Conservation (phyloP, 176 grass and related monocot genomes). For the Juncus inflexus region DNA sequence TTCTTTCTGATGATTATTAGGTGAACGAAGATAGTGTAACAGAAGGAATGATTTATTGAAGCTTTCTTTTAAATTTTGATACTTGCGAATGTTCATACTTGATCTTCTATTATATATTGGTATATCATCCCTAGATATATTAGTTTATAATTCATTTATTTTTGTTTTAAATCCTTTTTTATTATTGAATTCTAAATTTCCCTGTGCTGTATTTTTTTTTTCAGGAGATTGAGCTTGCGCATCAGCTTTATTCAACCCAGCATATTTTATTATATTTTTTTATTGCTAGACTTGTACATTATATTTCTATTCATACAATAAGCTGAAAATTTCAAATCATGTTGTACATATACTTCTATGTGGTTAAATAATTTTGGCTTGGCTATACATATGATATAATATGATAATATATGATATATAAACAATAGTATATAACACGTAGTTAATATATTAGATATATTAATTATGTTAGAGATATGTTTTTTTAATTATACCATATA, state of each 20-base stretch:
- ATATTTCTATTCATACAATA: too few relatives aligned
- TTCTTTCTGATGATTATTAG: background rate
- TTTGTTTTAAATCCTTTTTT: slow-evolving; percentile 9
- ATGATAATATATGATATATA: too few relatives aligned
- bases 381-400: too few relatives aligned
- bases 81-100: background rate
- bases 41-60: background rate
- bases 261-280: too few relatives aligned
- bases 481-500: too few relatives aligned
- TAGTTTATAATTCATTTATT: too few relatives aligned
- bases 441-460: too few relatives aligned
- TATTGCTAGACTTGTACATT: too few relatives aligned
- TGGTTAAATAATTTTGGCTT: slow-evolving; percentile 5
- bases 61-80: background rate
- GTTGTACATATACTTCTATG: slow-evolving; percentile 19
- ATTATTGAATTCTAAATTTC: background rate
- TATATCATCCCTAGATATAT: background rate
- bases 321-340: background rate
- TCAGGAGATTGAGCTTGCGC: background rate
- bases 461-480: too few relatives aligned
- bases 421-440: too few relatives aligned
- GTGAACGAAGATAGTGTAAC: background rate
- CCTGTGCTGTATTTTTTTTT: background rate
- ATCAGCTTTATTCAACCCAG: background rate
- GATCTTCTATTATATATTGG: slow-evolving; percentile 1